Evolutionary conservation across 2,329 filamentous ascomycete species (phyloP), one percentile per base, ranked within the genome.

Genomic region (Phyllosticta paracitricarpa): DNA sequence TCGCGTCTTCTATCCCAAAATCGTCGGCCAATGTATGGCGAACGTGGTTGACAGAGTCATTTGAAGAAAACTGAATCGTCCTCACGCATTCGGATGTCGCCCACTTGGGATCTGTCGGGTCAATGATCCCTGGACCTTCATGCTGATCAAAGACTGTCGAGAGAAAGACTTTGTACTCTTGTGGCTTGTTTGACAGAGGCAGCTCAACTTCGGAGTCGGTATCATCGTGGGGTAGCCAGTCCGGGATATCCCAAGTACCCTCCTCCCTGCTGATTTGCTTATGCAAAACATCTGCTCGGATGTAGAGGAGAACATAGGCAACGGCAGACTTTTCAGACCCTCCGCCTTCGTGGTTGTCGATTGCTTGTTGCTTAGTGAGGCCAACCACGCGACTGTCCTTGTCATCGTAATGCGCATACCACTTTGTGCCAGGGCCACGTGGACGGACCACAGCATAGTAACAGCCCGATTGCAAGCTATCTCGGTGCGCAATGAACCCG

Each of bases 381-480:
- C 82, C 82, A 58, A 78, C 78, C 33, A 86, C 82, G 57, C 78
- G 77, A 61, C 82, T 82, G 33, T 81, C 79, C 60, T 72, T 72
- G 54, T 77, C 78, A 64, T 83, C 81, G 33, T 82, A 78, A 64
- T 85, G 86, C 35, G 77, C 79, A 60, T 86, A 80, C 84, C 84
- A 87, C 54, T 77, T 79, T 8, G 78, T 76, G 9, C 77, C 78
- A 5, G 79, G 79, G 2, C 83, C 83, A 54, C 77, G 76, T 0
- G 84, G 84, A 30, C 84, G 78, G 56, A 87, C 70, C 35, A 85
- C 79, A n/a, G 81, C 79, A 65, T 83, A 82, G 71, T 84, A 86
- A 48, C 81, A 77, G 56, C 79, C 79, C 4, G 82, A 85, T 22
- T 80, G 80, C 17, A 85, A 78, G 53, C 78, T 78, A 26, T 82